phyloP scores from a whole-genome alignment of 31 red algal species.

The Odonthalia washingtoniensis region DNA sequence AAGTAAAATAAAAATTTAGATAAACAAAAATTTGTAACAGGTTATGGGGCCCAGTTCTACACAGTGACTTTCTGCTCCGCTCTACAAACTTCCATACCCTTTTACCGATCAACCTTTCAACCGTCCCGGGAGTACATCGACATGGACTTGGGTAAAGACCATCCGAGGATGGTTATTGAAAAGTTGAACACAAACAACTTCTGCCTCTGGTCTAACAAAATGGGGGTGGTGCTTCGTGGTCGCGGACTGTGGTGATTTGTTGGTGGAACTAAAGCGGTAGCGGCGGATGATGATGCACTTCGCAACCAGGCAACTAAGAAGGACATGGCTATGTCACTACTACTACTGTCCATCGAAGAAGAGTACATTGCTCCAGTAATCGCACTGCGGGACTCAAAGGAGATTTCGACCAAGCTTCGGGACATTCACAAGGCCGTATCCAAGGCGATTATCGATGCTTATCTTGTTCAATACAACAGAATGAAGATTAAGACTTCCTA shows the following conservation, averaged over 20 bases:
- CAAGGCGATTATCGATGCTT: constrained; percentile 25
- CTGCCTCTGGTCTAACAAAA: constrained; percentile 32
- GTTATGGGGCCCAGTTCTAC: not conserved
- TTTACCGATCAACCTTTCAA: constrained; percentile 6
- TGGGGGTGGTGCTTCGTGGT: constrained; percentile 18
- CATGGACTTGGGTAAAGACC: not conserved
- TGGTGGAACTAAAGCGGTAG: not conserved
- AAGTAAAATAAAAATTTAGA: no score
- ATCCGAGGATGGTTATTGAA: not conserved
- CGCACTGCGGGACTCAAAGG: not conserved
- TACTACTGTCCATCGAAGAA: constrained; percentile 33
- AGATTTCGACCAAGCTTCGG: constrained; percentile 6
- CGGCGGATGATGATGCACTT: not conserved
- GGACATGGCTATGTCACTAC: constrained; percentile 25
- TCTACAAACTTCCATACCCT: not conserved
- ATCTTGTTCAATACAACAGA: constrained; percentile 23
- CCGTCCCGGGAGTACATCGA: not conserved
- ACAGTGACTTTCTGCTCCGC: not conserved
- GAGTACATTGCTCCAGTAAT: constrained; percentile 36
- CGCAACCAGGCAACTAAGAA: not conserved
- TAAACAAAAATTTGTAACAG: constrained; percentile 5
- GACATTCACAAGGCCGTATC: not conserved
- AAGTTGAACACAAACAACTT: constrained; percentile 31
- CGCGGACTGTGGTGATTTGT: not conserved
- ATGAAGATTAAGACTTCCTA: constrained; percentile 39